Evolutionary conservation across 78 protist genomes (phyloP).

Genomic region (Dictyostelium brefeldianum): DNA sequence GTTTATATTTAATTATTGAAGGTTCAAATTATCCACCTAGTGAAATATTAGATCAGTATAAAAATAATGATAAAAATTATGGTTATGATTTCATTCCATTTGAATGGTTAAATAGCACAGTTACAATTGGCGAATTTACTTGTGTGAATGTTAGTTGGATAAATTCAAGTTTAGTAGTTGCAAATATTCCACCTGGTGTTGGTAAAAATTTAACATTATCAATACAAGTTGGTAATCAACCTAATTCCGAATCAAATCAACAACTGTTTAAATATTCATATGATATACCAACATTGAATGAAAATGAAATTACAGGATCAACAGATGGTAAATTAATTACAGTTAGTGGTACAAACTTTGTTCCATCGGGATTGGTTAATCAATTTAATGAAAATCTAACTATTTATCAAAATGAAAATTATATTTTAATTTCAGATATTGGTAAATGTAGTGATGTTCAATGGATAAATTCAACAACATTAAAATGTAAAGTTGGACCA

Average conservation of each 20-base stretch:
- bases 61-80: neutral
- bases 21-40: neutral
- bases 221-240: slow-evolving; percentile 40
- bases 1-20: neutral
- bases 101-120: neutral
- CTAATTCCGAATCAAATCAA: too few relatives aligned
- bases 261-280: neutral
- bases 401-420: neutral
- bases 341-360: neutral
- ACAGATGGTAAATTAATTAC: neutral
- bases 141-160: slow-evolving; percentile 2
- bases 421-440: neutral
- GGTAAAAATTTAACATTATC: slow-evolving; percentile 20
- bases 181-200: slow-evolving; percentile 50
- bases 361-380: neutral
- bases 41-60: neutral
- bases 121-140: neutral
- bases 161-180: neutral
- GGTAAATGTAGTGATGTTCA: neutral
- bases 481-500: neutral
- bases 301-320: neutral
- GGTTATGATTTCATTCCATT: neutral
- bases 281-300: neutral
- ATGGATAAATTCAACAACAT: neutral
- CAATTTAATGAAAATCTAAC: neutral